Base-by-base conservation (phyloP, 495 filamentous ascomycete genomes). In the Neurospora sp. region DNA sequence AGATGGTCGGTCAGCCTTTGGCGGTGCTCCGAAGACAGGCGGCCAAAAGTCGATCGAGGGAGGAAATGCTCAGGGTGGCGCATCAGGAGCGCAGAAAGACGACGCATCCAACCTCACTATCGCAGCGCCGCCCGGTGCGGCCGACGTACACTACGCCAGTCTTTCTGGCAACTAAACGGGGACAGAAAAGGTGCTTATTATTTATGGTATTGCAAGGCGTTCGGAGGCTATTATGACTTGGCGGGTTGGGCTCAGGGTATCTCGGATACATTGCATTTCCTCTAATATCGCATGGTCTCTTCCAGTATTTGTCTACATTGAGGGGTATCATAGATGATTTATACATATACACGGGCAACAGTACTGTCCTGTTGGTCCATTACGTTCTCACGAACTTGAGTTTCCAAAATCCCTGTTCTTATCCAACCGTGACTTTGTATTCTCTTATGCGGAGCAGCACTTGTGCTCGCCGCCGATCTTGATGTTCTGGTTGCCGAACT, bases 61-160 rank as follows among this genome's bases (percentile, higher is more conserved):
- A 23, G 78, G 76, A n/a, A 73, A 74, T 16, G 75, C 72, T 11
- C 72, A 76, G 23, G 78, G 60, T 27, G 75, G 66, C 8, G 66
- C 71, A 37, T 42, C 75, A 41, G 74, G 62, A n/a, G 46, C 70
- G 7, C 75, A 75, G 72, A 66, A 81, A 62, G 81, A 88, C 66
- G 85, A 88, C 62, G 77, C 88, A 18, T 82, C 87, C 3, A 82
- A 70, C 49, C 82, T 91, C 70, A 79, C 86, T 6, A 85, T 97
- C 71, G 92, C 93, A 39, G 88, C 92, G 11, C 96, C 96, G 11
- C 96, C 96, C 0, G 96, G 96, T n/a, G 85, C 85, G 18, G 91
- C 88, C 18, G 91, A 93, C 73, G 89, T 94, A 38, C 86, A 93
- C 70, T 98, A 98, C 83, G 92, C 93, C 46, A 95, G 93, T 79